A percentile compares a stretch with the other conserved stretches of the same genome.
Evolutionary conservation across 257 asterid genomes (phyloP).

Genomic region (Gardenia jasminoides): DNA sequence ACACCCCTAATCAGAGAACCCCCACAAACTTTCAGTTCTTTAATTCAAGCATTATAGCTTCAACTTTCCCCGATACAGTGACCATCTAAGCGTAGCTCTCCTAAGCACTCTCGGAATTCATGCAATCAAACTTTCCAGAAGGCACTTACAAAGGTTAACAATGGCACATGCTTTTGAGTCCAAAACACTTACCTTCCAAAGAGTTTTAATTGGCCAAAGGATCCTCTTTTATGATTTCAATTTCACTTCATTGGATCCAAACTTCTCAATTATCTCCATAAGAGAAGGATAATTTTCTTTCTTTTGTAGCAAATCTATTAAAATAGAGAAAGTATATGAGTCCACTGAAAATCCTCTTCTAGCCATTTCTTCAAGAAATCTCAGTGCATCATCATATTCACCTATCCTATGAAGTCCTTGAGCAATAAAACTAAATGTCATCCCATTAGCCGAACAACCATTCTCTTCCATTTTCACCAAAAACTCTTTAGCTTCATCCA

Average conservation of each 20-base stretch:
- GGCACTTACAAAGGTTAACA: too few species aligned
- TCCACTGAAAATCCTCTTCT: slow-evolving; percentile 7
- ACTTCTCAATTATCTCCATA: neutral
- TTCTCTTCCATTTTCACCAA: slow-evolving; percentile 5
- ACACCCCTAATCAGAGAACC: too few species aligned
- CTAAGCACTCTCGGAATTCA: too few species aligned
- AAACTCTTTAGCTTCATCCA: slow-evolving; percentile 18
- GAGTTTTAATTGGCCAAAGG: too few species aligned
- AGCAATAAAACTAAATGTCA: slow-evolving; percentile 9
- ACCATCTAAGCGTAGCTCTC: too few species aligned
- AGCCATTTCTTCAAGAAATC: slow-evolving; percentile 18
- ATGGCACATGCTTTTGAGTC: too few species aligned
- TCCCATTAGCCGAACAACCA: neutral
- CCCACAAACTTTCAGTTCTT: too few species aligned
- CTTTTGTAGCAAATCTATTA: neutral
- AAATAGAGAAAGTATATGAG: neutral
- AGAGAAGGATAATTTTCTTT: neutral
- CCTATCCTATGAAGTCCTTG: slow-evolving; percentile 6
- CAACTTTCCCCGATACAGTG: too few species aligned
- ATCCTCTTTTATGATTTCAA: neutral
- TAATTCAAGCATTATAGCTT: too few species aligned
- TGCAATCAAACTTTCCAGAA: too few species aligned
- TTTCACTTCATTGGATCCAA: too few species aligned
- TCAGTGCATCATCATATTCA: neutral
- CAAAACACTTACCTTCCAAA: too few species aligned